Evolutionary conservation across 306 rosid genomes (phyloP), one percentile per base, ranked within the genome.

Genomic region (Astragalus membranaceus): DNA sequence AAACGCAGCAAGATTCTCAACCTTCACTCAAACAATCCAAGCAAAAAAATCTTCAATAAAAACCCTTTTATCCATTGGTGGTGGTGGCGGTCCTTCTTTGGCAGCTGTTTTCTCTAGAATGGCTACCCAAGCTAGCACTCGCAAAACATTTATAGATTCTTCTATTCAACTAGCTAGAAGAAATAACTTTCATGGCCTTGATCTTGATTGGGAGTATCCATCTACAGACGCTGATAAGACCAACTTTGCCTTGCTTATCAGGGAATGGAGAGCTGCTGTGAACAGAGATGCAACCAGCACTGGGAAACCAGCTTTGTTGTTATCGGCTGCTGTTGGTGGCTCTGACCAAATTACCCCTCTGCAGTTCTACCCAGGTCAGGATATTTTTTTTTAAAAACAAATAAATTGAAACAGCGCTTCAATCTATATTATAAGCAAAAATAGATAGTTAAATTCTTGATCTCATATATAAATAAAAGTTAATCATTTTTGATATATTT

Each of bases 141-240:
- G 93, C 7, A 83, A 79, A 69, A 6, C 85, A 0, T 85, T 88
- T 80, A 79, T 88, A 2, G 85, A 83, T 8, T 85, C 90, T 29
- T 83, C 93, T 0, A 81, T 85, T 1, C n/a, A 42, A 7, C 30
- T 49, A 9, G 88, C 87, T 3, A 74, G 93, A 59, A 2, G 0
- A 0, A 70, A 79, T 70, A 82, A 80, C 68, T 85, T 85, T 13
- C 63, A 69, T 17, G 92, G 88, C 0, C 61, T 87, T 2, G 89
- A 87, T 61, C 73, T 85, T 36, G 73, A 58, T 17, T 83, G 88
- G 86, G 80, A 80, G 69, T 49, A 76, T 32, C 87, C 81, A 20
- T 64, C 73, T 0, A 10, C 70, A 0, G 17, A 35, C 17, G 3
- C 78, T 0, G 85, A 81, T 4, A 79, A 17, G 67, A 6, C 69